phyloP scores from a whole-genome alignment of 2,329 filamentous ascomycete species.

The Aspergillus pseudonomiae region DNA sequence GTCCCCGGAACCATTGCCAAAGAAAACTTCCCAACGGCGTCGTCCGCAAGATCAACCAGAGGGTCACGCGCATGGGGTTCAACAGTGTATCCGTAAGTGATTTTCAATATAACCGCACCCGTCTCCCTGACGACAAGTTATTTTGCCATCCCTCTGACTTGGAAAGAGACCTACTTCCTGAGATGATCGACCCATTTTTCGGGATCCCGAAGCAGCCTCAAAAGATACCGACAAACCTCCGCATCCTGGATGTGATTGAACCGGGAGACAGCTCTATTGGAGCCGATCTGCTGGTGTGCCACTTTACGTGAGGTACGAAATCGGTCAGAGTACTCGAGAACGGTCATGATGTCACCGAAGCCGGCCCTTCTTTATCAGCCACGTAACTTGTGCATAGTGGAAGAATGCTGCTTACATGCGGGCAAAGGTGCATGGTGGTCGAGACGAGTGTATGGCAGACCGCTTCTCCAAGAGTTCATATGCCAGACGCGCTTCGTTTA shows the following conservation, averaged over 20 bases:
- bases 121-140: slow-evolving; percentile 34
- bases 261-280: slow-evolving; percentile 41
- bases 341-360: slow-evolving; percentile 41
- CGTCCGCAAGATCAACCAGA: slow-evolving; percentile 46
- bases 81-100: slow-evolving; percentile 52
- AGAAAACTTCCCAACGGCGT: slow-evolving; percentile 46
- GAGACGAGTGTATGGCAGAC: slow-evolving; percentile 33
- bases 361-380: slow-evolving; percentile 35
- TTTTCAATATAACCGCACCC: slow-evolving; percentile 47
- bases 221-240: slow-evolving; percentile 50
- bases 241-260: slow-evolving; percentile 49
- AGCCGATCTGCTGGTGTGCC: slow-evolving; percentile 50
- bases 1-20: slow-evolving; percentile 9
- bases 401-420: slow-evolving; percentile 38
- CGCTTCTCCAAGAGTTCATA: slow-evolving; percentile 41
- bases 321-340: slow-evolving; percentile 41
- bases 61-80: slow-evolving; percentile 45
- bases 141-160: too few relatives aligned
- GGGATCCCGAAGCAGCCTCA: slow-evolving; percentile 46
- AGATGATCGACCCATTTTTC: slow-evolving; percentile 46
- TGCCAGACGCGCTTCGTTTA: slow-evolving; percentile 37
- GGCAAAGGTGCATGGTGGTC: slow-evolving; percentile 36
- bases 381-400: not conserved
- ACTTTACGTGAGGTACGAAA: slow-evolving; percentile 51
- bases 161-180: slow-evolving; percentile 37